Base-by-base conservation (phyloP, 1,284 basidiomycete species). In the Ustilago nuda region DNA sequence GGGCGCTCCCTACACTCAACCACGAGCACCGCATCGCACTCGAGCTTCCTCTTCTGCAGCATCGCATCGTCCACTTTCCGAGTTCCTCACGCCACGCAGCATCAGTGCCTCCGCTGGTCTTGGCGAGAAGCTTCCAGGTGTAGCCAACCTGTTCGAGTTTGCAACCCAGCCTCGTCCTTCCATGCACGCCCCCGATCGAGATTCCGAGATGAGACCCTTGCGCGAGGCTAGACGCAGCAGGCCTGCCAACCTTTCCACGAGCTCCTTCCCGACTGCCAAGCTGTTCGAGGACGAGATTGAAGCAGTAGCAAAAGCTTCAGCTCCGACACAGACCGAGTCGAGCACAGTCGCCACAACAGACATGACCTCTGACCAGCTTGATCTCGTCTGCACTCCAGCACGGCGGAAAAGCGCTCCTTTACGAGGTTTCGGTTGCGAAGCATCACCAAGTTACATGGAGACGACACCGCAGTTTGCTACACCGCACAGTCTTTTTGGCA, bases 101-200 rank as follows among this genome's bases (percentile, higher is more conserved):
- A 68, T 74, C 33, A 79, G 73, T 50, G 66, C 77, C 30, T 75
- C 77, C 11, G 75, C 77, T 13, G 55, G 75, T 12, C 62, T 70
- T n/a, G 61, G 58, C 30, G 77, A 72, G 36, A 79, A 73, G 58
- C 57, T 79, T 12, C 67, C 66, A 3, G 73, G 77, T 12, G 68
- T 66, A 9, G 77, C 77, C 33, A 79, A 76, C 17, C 64, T 79
- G n/a, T 79, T 79, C 37, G 73, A 76, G 11, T 79, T 79, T n/a
- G 77, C 77, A 1, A 76, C 69, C 9, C 73, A 71, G 23, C 76
- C 76, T 12, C 71, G 76, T 15, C 75, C 76, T 8, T 50, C 64
- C 46, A 72, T 70, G n/a, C 71, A 65, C 8, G 36, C 71, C 19
- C 23, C 56, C 35, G 66, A 72, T 33, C 59, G 56, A 23, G 59